Conservation (phyloP, 306 rosid species). For the Morella rubra region DNA sequence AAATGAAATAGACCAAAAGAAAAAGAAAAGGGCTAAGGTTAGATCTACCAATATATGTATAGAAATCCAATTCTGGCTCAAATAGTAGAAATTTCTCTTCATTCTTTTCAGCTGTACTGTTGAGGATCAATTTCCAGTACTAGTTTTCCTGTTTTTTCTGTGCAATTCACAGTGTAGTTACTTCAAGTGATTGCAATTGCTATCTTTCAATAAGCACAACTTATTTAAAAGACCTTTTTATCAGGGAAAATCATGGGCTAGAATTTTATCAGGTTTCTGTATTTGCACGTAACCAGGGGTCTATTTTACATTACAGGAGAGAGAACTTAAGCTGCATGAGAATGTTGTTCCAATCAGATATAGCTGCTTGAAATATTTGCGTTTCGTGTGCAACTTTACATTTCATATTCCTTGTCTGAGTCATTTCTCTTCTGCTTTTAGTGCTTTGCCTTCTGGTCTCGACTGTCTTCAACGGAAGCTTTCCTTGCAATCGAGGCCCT, state of each 20-base stretch:
- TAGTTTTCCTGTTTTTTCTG: too few species aligned
- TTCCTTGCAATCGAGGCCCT: conserved; percentile 60
- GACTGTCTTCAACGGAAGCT: conserved; percentile 65
- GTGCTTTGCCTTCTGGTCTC: conserved; percentile 63
- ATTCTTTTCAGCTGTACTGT: not conserved
- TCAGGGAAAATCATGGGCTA: not conserved
- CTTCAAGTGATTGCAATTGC: not conserved
- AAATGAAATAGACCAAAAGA: not conserved
- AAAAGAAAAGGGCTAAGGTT: too few species aligned
- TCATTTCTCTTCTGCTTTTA: conserved; percentile 32
- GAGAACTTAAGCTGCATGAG: not conserved
- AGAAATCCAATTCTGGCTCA: too few species aligned
- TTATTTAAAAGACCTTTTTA: not conserved
- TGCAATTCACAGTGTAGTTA: too few species aligned
- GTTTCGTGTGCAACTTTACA: not conserved
- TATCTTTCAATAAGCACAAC: not conserved
- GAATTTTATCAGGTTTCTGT: not conserved
- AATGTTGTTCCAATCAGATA: not conserved
- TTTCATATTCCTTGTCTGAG: not conserved
- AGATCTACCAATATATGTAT: too few species aligned
- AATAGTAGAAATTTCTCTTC: not conserved
- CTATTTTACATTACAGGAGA: not conserved
- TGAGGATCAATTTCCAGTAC: not conserved
- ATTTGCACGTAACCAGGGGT: not conserved
- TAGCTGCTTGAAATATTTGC: not conserved